Evolutionary conservation across 192 early-diverging fungal species (phyloP).

Genomic region (Coemansia sp.): DNA sequence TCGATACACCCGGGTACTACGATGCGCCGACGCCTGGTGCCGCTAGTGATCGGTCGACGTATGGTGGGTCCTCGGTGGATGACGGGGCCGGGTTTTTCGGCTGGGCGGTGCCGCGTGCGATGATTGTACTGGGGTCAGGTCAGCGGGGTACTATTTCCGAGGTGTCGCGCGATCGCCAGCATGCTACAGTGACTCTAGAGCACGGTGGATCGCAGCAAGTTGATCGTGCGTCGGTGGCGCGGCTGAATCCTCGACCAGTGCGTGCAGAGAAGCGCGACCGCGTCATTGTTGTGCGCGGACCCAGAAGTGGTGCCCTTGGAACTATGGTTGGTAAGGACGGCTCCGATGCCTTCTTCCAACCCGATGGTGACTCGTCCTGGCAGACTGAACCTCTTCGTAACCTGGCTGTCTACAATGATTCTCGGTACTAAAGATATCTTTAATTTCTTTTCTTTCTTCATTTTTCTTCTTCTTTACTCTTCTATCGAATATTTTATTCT

Average conservation of each 20-base stretch:
- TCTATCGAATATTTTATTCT: background rate
- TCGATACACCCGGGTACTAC: conserved; percentile 39
- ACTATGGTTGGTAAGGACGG: conserved; percentile 70
- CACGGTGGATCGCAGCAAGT: conserved; percentile 47
- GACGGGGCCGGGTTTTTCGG: conserved; percentile 34
- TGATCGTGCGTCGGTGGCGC: conserved; percentile 28
- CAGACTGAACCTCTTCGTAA: conserved; percentile 41
- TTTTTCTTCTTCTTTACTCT: conserved; percentile 5
- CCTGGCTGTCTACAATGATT: conserved; percentile 33
- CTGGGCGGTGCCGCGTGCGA: conserved; percentile 46
- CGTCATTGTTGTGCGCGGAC: conserved; percentile 64
- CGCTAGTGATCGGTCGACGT: too few relatives aligned
- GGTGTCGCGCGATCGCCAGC: conserved; percentile 50
- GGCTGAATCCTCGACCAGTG: conserved; percentile 48
- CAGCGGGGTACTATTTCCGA: conserved; percentile 54
- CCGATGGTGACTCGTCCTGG: conserved; percentile 49
- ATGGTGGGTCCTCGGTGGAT: conserved; percentile 25
- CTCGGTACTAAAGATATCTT: background rate
- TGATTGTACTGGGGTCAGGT: conserved; percentile 35
- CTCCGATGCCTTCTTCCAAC: conserved; percentile 68
- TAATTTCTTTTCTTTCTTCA: background rate
- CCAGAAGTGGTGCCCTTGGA: conserved; percentile 58
- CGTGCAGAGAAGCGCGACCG: conserved; percentile 69
- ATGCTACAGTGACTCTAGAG: conserved; percentile 48
- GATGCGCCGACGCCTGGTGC: conserved; percentile 48